Evolutionary conservation across 2,329 filamentous ascomycete genomes (phyloP).

Genomic region (Aplosporella prunicola): DNA sequence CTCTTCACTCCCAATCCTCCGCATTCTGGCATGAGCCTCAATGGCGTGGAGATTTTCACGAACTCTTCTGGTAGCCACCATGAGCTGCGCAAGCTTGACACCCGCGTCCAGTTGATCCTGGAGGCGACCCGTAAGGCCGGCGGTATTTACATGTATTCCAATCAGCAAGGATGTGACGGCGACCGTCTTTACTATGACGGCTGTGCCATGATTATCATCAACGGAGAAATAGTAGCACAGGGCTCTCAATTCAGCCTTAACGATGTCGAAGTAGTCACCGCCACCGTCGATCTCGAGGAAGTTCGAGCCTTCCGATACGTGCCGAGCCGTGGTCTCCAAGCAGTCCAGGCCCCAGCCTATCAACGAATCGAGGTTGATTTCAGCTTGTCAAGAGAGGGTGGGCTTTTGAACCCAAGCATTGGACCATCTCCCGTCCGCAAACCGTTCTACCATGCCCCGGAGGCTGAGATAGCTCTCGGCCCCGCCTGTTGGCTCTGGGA

Average conservation of each 20-base stretch:
- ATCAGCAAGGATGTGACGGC: constrained; percentile 45
- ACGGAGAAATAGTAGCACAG: constrained; percentile 55
- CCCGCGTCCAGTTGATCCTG: constrained; percentile 53
- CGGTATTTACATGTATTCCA: constrained; percentile 55
- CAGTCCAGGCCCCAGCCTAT: constrained; percentile 41
- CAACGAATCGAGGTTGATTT: constrained; percentile 37
- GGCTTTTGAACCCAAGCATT: constrained; percentile 37
- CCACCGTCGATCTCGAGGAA: constrained; percentile 55
- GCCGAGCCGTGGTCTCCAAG: constrained; percentile 49
- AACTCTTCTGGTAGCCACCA: constrained; percentile 63
- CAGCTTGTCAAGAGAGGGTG: constrained; percentile 32
- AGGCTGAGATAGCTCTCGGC: constrained; percentile 54
- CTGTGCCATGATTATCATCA: constrained; percentile 53
- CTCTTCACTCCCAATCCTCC: constrained; percentile 33
- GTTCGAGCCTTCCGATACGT: constrained; percentile 53
- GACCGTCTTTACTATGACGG: constrained; percentile 34
- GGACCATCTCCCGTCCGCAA: constrained; percentile 37
- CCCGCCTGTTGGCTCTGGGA: constrained; percentile 61
- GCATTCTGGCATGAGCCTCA: constrained; percentile 52
- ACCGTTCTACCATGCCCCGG: constrained; percentile 49
- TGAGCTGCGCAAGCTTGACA: constrained; percentile 57
- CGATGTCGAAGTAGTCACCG: constrained; percentile 47
- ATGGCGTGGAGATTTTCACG: constrained; percentile 59
- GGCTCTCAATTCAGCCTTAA: constrained; percentile 54
- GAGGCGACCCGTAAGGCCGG: constrained; percentile 56